phyloP scores from a whole-genome alignment of 2,329 filamentous ascomycete species.

The Nannizziopsis arthrosporioides region DNA sequence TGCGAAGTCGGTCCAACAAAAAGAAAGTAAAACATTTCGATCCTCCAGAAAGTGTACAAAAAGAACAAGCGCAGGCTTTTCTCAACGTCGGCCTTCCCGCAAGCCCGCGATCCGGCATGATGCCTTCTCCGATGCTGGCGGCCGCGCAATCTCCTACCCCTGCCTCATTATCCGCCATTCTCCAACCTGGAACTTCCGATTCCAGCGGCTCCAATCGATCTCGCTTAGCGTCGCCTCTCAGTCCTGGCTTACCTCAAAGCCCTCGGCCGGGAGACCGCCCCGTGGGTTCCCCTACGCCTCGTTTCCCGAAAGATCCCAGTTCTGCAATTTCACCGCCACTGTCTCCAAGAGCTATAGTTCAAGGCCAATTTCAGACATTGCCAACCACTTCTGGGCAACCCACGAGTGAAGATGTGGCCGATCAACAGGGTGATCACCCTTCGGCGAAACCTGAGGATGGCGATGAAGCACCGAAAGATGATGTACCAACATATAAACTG shows the following conservation, averaged over 20 bases:
- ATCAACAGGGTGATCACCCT: constrained; percentile 17
- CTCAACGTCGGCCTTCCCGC: constrained; percentile 10
- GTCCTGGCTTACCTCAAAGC: constrained; percentile 53
- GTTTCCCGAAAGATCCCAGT: constrained; percentile 41
- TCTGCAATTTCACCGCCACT: constrained; percentile 53
- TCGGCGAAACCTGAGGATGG: not conserved
- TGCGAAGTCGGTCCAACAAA: constrained; percentile 63
- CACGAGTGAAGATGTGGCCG: not conserved
- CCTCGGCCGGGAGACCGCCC: constrained; percentile 50
- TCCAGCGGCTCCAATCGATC: constrained; percentile 25
- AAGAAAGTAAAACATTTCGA: constrained; percentile 48
- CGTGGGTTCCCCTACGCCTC: constrained; percentile 48
- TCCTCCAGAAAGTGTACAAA: constrained; percentile 29
- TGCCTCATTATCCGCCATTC: constrained; percentile 17
- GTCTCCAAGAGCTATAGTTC: constrained; percentile 54
- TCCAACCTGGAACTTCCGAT: constrained; percentile 16
- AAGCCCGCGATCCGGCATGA: constrained; percentile 10
- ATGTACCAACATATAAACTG: constrained; percentile 5
- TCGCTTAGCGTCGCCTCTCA: constrained; percentile 39
- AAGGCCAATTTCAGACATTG: constrained; percentile 48
- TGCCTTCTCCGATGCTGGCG: not conserved
- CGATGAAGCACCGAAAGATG: not conserved
- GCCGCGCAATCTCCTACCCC: constrained; percentile 20
- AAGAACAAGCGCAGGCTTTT: constrained; percentile 29
- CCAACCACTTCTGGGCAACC: constrained; percentile 36